Evolutionary conservation across 176 grass and related monocot species (phyloP), one percentile per base, ranked within the genome.

Genomic region (Oryza coarctata): DNA sequence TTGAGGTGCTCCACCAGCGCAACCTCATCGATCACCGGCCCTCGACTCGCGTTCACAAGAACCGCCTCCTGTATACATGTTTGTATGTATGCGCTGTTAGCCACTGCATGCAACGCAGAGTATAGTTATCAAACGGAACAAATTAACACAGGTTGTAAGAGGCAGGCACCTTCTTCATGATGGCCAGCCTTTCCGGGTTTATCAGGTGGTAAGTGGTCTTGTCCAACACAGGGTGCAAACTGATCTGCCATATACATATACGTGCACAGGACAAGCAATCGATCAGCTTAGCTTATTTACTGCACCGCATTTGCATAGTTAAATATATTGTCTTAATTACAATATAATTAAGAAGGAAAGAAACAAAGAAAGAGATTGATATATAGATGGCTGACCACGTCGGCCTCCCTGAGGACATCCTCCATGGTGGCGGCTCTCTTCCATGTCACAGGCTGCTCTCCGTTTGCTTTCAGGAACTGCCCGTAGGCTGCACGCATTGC

Each of bases 161-260:
- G 36, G 36, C 36, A 39, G 2, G 15, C 18, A 94, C 92, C 92
- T 95, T 95, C 82, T 98, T 95, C 95, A 95, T 98, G 71, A 98
- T 95, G 58, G 92, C 88, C 62, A 98, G 80, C 38, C 92, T 86
- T 34, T 95, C 95, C 14, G 90, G 94, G 84, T 98, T 98, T 80
- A 98, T 94, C 64, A 98, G 92, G 84, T 95, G 95, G 78, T 98
- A 98, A 29, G 95, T 98, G 36, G 95, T 98, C 87, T 98, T 98
- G 88, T 98, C 95, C 76, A 98, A 78, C 47, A 98, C 60, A 1
- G 95, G 95, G 68, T 98, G 95, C 65, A 98, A 82, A 68, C 95
- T 98, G 80, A 98, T 95, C 95, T 98, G 88, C 23, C 43, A 49
- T 7, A 36, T 38, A 9, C 43, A 14, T 4, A 44, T 44, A 40